Percentiles rank a stretch among this genome's conserved stretches.
Conservation (phyloP, 1,284 basidiomycete genomes). For the Sphaerobolus stellatus region DNA sequence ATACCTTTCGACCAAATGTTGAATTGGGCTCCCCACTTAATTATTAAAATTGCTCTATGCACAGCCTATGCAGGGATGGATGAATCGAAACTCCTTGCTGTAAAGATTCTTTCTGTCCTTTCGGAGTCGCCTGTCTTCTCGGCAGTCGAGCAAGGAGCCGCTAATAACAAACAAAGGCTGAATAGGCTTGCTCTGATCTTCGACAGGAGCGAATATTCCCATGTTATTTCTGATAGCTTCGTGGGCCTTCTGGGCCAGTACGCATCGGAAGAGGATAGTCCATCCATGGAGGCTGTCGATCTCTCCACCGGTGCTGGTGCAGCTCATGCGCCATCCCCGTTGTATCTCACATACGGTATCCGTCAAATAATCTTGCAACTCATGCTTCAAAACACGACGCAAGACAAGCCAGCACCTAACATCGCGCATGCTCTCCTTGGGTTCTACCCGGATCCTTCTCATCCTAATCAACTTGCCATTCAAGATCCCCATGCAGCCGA, state of each 20-base stretch:
- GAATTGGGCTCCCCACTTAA: constrained; percentile 71
- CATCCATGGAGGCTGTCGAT: constrained; percentile 57
- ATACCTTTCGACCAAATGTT: constrained; percentile 79
- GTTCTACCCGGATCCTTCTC: constrained; percentile 55
- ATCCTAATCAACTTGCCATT: constrained; percentile 52
- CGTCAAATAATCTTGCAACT: constrained; percentile 83
- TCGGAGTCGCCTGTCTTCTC: constrained; percentile 50
- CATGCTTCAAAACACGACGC: constrained; percentile 77
- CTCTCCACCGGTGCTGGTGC: constrained; percentile 71
- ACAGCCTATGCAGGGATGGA: constrained; percentile 71
- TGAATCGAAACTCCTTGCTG: constrained; percentile 74
- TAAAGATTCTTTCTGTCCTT: constrained; percentile 78
- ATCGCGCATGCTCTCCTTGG: constrained; percentile 86
- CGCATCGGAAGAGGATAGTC: constrained; percentile 55
- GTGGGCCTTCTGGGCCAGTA: constrained; percentile 67
- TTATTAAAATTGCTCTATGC: constrained; percentile 83
- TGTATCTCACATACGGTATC: constrained; percentile 62
- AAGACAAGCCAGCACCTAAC: constrained; percentile 72
- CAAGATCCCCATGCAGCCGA: constrained; percentile 76
- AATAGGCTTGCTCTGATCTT: constrained; percentile 75
- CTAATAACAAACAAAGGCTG: constrained; percentile 51
- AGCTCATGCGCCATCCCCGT: constrained; percentile 41
- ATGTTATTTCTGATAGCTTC: constrained; percentile 84
- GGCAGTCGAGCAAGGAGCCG: constrained; percentile 46
- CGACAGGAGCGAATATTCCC: constrained; percentile 81